Base-by-base conservation (phyloP, 495 filamentous ascomycete species). In the Podospora anserina region DNA sequence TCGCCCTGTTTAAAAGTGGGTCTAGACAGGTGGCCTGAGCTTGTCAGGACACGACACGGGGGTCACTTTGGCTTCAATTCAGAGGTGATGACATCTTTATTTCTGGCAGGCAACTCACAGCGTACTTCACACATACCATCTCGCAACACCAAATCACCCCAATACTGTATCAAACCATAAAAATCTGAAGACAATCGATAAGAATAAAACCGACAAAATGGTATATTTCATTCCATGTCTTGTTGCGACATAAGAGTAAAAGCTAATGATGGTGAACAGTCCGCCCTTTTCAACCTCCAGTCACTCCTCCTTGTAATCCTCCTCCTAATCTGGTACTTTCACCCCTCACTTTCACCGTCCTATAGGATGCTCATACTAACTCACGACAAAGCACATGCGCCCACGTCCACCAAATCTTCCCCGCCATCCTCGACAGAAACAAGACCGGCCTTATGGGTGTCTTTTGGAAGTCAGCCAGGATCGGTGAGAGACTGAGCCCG, bases 251-350 rank as follows among this genome's bases (percentile, higher is more conserved):
- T 49, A 23, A 2, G 39, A 20, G 3, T 11, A 59, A 9, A 58
- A 61, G 74, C 76, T 81, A 79, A 82, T 71, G 11, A n/a, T 18
- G 5, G 13, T 18, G 34, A 61, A 28, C 71, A 97, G 95, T 90
- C 94, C 69, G 95, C 96, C 32, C 89, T 99, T 70, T 98, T 99
- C 88, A 97, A 98, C 82, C 97, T 99, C 85, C 91, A 96, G 76
- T 93, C 91, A 64, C 88, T 97, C 66, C 86, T 99, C 56, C 87
- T 97, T 71, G 92, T 97, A 74, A 89, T 99, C 73, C 88, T 98
- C 58, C 91, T 99, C 72, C 87, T 94, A 69, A 95, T 99, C 76
- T 99, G 95, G 70, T 71, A 71, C 34, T 49, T 19, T 3, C 13
- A 4, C 15, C 18, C 23, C 39, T 26, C 39, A 26, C 13, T 6